phyloP scores from a whole-genome alignment of 2,329 filamentous ascomycete genomes.

The Chaetomium sp. region DNA sequence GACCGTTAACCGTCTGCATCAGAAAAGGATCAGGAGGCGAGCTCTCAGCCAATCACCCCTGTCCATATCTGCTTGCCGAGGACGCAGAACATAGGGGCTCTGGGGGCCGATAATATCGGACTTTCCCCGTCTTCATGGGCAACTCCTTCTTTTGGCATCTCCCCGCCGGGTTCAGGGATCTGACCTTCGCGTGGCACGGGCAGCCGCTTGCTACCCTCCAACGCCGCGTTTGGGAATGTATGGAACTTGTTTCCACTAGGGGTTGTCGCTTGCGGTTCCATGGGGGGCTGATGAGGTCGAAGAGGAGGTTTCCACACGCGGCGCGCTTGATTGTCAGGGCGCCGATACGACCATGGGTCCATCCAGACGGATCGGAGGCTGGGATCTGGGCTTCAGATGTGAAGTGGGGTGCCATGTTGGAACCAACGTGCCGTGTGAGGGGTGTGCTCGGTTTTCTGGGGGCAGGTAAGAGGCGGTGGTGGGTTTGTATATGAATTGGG shows the following conservation, averaged over 20 bases:
- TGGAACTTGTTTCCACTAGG: slow-evolving; percentile 9
- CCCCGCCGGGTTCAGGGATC: neutral
- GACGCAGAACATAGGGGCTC: slow-evolving; percentile 14
- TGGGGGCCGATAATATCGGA: neutral
- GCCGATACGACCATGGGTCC: neutral
- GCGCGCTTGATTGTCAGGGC: slow-evolving; percentile 6
- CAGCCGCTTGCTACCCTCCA: neutral
- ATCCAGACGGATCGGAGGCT: slow-evolving; percentile 8
- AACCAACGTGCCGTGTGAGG: slow-evolving; percentile 16
- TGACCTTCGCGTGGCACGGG: slow-evolving; percentile 13
- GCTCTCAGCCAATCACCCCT: slow-evolving; percentile 7
- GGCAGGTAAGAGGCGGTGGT: neutral
- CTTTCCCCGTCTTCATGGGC: neutral
- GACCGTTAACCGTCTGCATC: neutral
- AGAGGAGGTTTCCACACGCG: neutral
- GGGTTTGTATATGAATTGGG: slow-evolving; percentile 11
- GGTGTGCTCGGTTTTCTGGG: neutral
- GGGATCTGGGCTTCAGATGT: slow-evolving; percentile 8
- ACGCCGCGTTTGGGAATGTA: neutral
- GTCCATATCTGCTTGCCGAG: slow-evolving; percentile 4
- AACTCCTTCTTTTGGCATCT: slow-evolving; percentile 5
- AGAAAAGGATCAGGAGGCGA: slow-evolving; percentile 13
- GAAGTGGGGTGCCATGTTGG: neutral
- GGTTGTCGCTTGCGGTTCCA: neutral
- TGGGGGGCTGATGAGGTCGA: neutral